phyloP scores from a whole-genome alignment of 192 early-diverging fungal species.

The Lobosporangium transversale region DNA sequence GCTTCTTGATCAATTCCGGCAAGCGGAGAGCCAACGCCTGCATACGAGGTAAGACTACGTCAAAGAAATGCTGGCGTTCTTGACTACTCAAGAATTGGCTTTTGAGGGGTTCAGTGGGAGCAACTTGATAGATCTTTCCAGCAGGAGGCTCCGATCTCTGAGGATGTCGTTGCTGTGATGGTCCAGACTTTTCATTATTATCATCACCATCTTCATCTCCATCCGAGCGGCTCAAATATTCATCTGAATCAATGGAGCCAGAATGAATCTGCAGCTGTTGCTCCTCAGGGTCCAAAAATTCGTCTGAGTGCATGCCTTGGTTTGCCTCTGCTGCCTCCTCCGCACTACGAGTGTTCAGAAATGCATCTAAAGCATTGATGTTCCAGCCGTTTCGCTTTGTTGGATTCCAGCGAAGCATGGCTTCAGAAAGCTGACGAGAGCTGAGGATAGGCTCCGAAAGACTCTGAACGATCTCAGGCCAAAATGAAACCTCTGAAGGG shows the following conservation, averaged over 20 bases:
- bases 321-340: neutral
- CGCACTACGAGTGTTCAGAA: conserved; percentile 24
- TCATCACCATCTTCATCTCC: conserved; percentile 7
- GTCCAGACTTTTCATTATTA: neutral
- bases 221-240: conserved; percentile 12
- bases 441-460: conserved; percentile 19
- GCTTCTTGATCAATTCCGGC: conserved; percentile 32
- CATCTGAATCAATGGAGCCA: conserved; percentile 10
- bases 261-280: neutral
- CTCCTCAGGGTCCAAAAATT: conserved; percentile 1
- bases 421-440: conserved; percentile 20
- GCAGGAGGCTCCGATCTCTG: neutral
- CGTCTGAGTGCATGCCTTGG: conserved; percentile 9
- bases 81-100: conserved; percentile 42
- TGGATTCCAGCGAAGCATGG: conserved; percentile 43
- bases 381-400: conserved; percentile 35
- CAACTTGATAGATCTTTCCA: neutral
- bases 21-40: conserved; percentile 34
- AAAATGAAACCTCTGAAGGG: conserved; percentile 16
- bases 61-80: conserved; percentile 39
- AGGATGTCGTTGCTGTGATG: neutral
- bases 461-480: conserved; percentile 36
- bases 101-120: conserved; percentile 7
- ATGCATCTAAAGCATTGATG: conserved; percentile 36
- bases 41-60: conserved; percentile 36